Base-by-base conservation (phyloP, 2,329 filamentous ascomycete genomes). In the Aschersonia sp. region DNA sequence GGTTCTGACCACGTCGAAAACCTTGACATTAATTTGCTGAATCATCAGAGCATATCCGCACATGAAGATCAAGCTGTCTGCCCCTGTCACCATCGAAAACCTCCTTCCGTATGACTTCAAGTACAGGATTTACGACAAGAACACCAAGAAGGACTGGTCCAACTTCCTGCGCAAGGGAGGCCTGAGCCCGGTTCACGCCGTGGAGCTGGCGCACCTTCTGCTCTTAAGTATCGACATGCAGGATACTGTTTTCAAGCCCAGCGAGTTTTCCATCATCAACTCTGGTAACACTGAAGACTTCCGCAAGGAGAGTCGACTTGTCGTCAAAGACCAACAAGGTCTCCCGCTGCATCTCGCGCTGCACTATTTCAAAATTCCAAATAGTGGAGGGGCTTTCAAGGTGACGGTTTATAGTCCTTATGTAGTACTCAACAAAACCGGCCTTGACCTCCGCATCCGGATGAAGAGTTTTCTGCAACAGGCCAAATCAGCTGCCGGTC, bases 121-220 rank as follows among this genome's bases (percentile, higher is more conserved):
- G 65, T 98, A 98, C 63, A 81, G 90, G 48, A 97, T 98, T 48
- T 98, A 97, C 59, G 92, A 98, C 69, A 95, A 94, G 69, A 94
- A 95, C 62, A 95, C 89, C 0, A 94, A 90, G 71, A 95, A 94
- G 62, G 92, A 98, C 62, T 98, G 92, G 92, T 94, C 87, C 5
- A 98, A 98, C 62, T 98, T 98, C 67, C 69, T 98, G 44, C 81
- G 92, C 49, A 97, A 95, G 64, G 92, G 94, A 30, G 94, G 94
- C 11, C 83, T 97, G 48, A 98, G 92, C 61, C 94, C 94, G 1
- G 89, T 98, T 0, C 92, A 98, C 61, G 89, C 97, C 8, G 90
- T 97, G 14, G 90, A 98, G 65, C 72, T 98, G 22, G 95, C 90
- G 1, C 94, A 97, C 64, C 72, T 98, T 7, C 73, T 98, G 4